Evolutionary conservation across 768 basidiomycete genomes (phyloP).

Genomic region (Kwoniella heveanensis): DNA sequence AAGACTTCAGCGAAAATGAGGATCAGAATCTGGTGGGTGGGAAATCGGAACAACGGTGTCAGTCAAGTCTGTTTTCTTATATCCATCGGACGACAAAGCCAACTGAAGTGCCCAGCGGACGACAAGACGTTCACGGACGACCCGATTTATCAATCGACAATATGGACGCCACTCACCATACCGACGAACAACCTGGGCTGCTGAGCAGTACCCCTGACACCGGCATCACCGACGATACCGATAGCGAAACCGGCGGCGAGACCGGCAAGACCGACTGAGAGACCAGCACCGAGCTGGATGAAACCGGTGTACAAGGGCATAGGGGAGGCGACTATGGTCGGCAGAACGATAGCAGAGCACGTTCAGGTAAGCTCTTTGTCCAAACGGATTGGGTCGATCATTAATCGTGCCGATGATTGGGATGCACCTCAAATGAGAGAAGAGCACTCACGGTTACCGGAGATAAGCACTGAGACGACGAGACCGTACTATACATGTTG

Average conservation of each 20-base stretch:
- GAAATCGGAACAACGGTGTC: neutral
- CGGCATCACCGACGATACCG: constrained; percentile 98
- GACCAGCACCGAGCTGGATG: constrained; percentile 67
- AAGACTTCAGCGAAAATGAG: constrained; percentile 79
- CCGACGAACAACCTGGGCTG: constrained; percentile 92
- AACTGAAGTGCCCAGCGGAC: no score
- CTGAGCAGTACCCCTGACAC: constrained; percentile 96
- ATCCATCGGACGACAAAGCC: no score
- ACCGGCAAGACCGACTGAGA: constrained; percentile 90
- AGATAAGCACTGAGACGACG: constrained; percentile 97
- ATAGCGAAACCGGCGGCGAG: constrained; percentile 60
- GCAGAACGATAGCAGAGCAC: no score
- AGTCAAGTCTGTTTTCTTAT: no score
- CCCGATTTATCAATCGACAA: neutral
- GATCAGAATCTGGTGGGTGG: constrained; percentile 71
- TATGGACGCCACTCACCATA: constrained; percentile 61
- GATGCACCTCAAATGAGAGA: no score
- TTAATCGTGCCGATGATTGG: no score
- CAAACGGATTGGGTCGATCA: no score
- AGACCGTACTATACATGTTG: constrained; percentile 73
- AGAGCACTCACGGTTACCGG: constrained; percentile 70
- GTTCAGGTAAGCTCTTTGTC: no score
- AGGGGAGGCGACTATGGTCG: constrained; percentile 69
- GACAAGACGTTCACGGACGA: no score
- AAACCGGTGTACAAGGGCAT: constrained; percentile 89